These are phyloP conservation scores for Aureobasidium melanogenum DNA, from an alignment of 2,329 filamentous ascomycete genomes.

Conservation along the genomic window DNA sequence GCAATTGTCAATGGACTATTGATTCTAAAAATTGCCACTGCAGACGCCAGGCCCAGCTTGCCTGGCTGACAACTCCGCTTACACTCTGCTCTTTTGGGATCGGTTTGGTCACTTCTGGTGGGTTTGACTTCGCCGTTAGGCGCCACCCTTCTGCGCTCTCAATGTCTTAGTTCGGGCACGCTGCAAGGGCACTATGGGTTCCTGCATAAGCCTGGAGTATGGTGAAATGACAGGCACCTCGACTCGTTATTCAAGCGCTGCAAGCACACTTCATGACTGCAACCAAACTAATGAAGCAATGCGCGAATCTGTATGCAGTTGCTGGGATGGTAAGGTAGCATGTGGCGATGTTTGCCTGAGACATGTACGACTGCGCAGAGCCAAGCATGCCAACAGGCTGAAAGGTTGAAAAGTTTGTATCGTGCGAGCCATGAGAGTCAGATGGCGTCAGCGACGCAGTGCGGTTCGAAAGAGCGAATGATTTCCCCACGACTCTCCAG, in stretches of 20 bases:
- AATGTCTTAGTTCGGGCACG: neutral
- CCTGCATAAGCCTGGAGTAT: conserved; percentile 5
- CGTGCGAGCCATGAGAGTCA: neutral
- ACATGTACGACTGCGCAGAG: neutral
- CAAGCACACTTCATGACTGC: neutral
- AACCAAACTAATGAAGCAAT: neutral
- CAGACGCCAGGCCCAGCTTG: neutral
- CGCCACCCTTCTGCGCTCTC: conserved; percentile 3
- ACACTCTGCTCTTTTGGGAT: neutral
- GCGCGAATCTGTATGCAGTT: neutral
- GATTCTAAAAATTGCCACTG: conserved; percentile 6
- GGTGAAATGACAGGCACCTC: neutral
- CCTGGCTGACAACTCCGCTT: conserved; percentile 4
- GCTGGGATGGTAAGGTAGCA: neutral
- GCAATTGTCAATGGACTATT: conserved; percentile 2
- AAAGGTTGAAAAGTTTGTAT: neutral
- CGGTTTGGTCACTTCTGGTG: neutral
- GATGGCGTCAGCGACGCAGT: neutral
- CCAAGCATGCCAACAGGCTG: neutral
- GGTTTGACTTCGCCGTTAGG: neutral
- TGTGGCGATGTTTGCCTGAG: neutral
- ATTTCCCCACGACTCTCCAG: neutral
- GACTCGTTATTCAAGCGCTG: neutral
- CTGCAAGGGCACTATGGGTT: conserved; percentile 2
- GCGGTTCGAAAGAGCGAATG: too few relatives aligned